phyloP scores from a whole-genome alignment of 768 basidiomycete genomes.

The Sarcodon sp. region DNA sequence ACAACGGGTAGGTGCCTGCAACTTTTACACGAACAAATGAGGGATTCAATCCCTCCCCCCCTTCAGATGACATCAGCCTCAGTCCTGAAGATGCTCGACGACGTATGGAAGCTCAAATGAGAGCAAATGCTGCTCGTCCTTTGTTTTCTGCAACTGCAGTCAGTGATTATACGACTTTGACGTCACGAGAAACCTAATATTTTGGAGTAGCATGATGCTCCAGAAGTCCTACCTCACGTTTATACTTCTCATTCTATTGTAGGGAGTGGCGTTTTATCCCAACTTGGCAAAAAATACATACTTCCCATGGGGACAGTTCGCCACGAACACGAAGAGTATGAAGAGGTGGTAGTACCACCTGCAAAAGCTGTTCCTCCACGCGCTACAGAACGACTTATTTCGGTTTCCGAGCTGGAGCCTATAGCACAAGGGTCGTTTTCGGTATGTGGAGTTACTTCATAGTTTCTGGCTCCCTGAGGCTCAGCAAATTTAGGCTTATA shows the following conservation, averaged over 20 bases:
- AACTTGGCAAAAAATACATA: conserved; percentile 64
- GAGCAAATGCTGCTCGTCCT: conserved; percentile 51
- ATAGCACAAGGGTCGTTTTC: conserved; percentile 77
- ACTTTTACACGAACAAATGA: neutral
- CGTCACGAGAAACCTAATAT: neutral
- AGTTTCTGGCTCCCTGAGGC: neutral
- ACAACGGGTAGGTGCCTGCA: conserved; percentile 4
- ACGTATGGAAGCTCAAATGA: conserved; percentile 49
- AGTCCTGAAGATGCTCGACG: conserved; percentile 34
- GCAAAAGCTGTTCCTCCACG: conserved; percentile 66
- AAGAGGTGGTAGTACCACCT: conserved; percentile 87
- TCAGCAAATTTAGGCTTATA: conserved; percentile 51
- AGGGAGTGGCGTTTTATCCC: conserved; percentile 55
- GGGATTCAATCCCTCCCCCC: neutral
- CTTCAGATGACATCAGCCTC: conserved; percentile 16
- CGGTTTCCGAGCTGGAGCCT: conserved; percentile 60
- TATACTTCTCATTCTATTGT: conserved; percentile 56
- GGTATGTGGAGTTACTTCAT: conserved; percentile 25
- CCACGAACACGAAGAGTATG: conserved; percentile 55
- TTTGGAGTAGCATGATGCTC: conserved; percentile 28
- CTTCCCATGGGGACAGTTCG: conserved; percentile 77
- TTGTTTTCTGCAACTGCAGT: conserved; percentile 49
- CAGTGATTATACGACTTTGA: conserved; percentile 6
- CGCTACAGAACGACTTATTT: conserved; percentile 54
- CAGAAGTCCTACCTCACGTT: conserved; percentile 75